Evolutionary conservation across 768 basidiomycete species (phyloP), one percentile per base, ranked within the genome.

Genomic region (Dacryopinax spathularia): DNA sequence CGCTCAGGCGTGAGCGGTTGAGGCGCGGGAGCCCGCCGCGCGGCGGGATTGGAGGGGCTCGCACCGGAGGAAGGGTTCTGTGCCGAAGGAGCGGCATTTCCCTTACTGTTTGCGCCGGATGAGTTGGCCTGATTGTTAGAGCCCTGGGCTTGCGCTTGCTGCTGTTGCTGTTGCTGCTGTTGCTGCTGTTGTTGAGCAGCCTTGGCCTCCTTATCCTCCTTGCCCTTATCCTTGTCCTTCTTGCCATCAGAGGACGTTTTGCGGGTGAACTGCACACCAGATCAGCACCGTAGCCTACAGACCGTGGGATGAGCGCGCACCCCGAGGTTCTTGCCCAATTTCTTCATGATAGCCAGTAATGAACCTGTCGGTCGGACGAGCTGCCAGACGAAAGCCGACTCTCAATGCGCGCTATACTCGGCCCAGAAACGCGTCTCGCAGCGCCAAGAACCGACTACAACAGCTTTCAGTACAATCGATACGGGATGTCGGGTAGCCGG

Each of bases 1-100:
- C 86, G 86, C 74, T 88, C 88, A 56, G 82, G 74, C 34, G 75
- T 73, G 56, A 76, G 70, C 35, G 77, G 73, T 34, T 71, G 25
- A 34, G 68, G 69, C 41, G 75, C 69, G 20, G 77, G 74, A 9
- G 76, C 48, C 48, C 48, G 48, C 48, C 48, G 48, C 48, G 29
- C 48, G 48, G 48, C 48, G 48, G 48, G 20, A 56, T 56, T 22
- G 48, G 48, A 56, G 48, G 48, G 31, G 48, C 48, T 56, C 48
- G 48, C 48, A 56, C 48, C 48, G 31, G 48, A 56, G 48, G 48
- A 18, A 29, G 48, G 48, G 48, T 56, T 56, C 25, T 22, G 48
- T 20, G 22, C 43, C 48, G 25, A n/a, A n/a, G n/a, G n/a, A n/a
- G n/a, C n/a, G n/a, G n/a, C n/a, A n/a, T 18, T 56, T 22, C 48